Evolutionary conservation across 2,329 filamentous ascomycete species (phyloP).

Genomic region (Cyclaneusma minus): DNA sequence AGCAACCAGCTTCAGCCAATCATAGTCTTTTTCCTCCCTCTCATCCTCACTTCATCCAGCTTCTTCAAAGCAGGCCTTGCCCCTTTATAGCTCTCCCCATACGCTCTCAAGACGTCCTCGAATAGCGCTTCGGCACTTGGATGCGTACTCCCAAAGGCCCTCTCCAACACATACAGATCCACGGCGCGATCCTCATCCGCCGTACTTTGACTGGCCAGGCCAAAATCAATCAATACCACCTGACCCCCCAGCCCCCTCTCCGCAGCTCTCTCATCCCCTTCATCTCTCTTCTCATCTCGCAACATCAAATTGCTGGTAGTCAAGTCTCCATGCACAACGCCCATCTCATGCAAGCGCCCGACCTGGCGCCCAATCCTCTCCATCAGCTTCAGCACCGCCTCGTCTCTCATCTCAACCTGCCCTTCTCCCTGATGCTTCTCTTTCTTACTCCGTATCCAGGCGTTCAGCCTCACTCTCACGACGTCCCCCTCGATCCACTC

Average conservation of each 20-base stretch:
- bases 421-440: constrained; percentile 8
- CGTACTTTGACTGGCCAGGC: constrained; percentile 64
- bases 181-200: constrained; percentile 90
- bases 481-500: constrained; percentile 71
- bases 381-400: constrained; percentile 46
- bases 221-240: constrained; percentile 87
- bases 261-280: constrained; percentile 19
- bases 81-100: constrained; percentile 60
- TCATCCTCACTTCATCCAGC: constrained; percentile 82
- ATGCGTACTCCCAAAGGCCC: constrained; percentile 90
- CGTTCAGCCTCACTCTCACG: constrained; percentile 54
- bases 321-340: constrained; percentile 85
- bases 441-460: constrained; percentile 37
- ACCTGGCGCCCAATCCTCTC: constrained; percentile 54
- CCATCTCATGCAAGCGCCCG: constrained; percentile 64
- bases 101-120: constrained; percentile 55
- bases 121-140: constrained; percentile 71
- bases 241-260: no score
- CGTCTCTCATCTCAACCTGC: constrained; percentile 26
- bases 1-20: constrained; percentile 67
- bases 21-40: constrained; percentile 95
- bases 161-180: constrained; percentile 87
- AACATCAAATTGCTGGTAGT: constrained; percentile 97
- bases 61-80: constrained; percentile 60
- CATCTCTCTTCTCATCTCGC: constrained; percentile 11